These are phyloP conservation scores for Lanmaoa rubissima DNA, from an alignment of 768 basidiomycete genomes.

Conservation along the genomic window DNA sequence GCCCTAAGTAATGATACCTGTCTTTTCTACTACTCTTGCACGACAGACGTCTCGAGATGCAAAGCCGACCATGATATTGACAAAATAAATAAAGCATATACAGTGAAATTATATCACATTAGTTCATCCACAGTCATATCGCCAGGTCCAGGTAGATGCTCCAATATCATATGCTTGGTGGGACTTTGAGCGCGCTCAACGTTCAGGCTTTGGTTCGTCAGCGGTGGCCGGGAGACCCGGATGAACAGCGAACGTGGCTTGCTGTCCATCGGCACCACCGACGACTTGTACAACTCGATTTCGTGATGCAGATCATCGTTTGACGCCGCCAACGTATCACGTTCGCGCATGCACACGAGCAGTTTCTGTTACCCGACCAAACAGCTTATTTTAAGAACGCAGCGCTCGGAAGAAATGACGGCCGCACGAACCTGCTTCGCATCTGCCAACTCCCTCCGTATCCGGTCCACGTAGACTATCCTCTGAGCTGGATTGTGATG, in stretches of 20 bases:
- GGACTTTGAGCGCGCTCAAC: slow-evolving; percentile 8
- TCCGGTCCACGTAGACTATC: slow-evolving; percentile 83
- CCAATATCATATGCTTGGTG: slow-evolving; percentile 24
- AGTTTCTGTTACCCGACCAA: slow-evolving; percentile 43
- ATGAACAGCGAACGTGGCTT: slow-evolving; percentile 54
- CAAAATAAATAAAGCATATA: slow-evolving; percentile 17
- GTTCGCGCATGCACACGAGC: slow-evolving; percentile 44
- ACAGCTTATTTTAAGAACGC: background rate
- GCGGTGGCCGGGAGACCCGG: slow-evolving; percentile 45
- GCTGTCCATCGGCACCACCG: slow-evolving; percentile 44
- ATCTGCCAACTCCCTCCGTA: slow-evolving; percentile 77
- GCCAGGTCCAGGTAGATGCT: slow-evolving; percentile 37
- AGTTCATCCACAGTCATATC: slow-evolving; percentile 55
- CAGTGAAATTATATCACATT: slow-evolving; percentile 19
- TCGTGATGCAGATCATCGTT: slow-evolving; percentile 53
- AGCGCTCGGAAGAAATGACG: background rate
- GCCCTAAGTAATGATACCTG: background rate
- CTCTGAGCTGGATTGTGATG: slow-evolving; percentile 84
- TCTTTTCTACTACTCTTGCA: background rate
- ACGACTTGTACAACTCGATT: slow-evolving; percentile 60
- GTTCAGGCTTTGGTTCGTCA: slow-evolving; percentile 44
- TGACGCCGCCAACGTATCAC: slow-evolving; percentile 41
- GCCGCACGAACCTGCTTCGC: slow-evolving; percentile 65
- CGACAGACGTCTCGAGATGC: background rate
- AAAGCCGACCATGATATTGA: slow-evolving; percentile 3